Percentiles rank a stretch among this genome's conserved stretches.
Evolutionary conservation across 768 basidiomycete genomes (phyloP).

Genomic region (Kwoniella sp.): DNA sequence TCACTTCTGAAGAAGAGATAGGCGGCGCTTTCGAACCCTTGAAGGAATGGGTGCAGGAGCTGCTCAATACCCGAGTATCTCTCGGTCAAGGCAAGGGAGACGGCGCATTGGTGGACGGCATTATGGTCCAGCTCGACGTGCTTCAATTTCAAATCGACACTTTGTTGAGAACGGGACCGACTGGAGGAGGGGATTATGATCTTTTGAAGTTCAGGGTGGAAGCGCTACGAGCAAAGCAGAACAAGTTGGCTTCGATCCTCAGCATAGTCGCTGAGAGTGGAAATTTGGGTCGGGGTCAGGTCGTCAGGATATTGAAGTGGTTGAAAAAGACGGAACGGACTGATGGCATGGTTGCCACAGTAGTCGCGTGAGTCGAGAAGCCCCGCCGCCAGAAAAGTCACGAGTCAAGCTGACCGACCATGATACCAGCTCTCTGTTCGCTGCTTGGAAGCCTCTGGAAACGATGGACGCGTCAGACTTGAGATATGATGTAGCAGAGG

Average conservation of each 20-base stretch:
- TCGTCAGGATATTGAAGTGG: slow-evolving; percentile 46
- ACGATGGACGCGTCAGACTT: slow-evolving; percentile 28
- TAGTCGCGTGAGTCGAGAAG: slow-evolving; percentile 32
- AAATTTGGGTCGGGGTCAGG: slow-evolving; percentile 42
- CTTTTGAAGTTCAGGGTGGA: slow-evolving; percentile 33
- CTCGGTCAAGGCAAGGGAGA: slow-evolving; percentile 36
- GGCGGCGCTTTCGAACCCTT: slow-evolving; percentile 33
- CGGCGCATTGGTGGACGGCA: slow-evolving; percentile 41
- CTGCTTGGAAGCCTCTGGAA: slow-evolving; percentile 32
- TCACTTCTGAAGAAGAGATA: slow-evolving; percentile 25
- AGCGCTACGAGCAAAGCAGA: slow-evolving; percentile 40
- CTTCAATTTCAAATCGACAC: slow-evolving; percentile 25
- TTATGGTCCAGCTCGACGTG: slow-evolving; percentile 42
- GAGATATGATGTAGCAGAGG: slow-evolving; percentile 30
- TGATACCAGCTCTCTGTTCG: slow-evolving; percentile 25
- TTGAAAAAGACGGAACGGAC: slow-evolving; percentile 39
- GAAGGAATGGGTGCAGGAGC: slow-evolving; percentile 33
- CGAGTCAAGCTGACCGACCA: neutral
- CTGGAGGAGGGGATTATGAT: slow-evolving; percentile 32
- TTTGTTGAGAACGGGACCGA: slow-evolving; percentile 22
- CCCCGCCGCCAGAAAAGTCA: neutral
- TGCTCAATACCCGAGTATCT: slow-evolving; percentile 24
- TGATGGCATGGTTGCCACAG: slow-evolving; percentile 33
- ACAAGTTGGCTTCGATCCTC: slow-evolving; percentile 39
- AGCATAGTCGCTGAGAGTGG: slow-evolving; percentile 32